Conservation (phyloP, 495 filamentous ascomycete genomes). For the Penicillium silybi region DNA sequence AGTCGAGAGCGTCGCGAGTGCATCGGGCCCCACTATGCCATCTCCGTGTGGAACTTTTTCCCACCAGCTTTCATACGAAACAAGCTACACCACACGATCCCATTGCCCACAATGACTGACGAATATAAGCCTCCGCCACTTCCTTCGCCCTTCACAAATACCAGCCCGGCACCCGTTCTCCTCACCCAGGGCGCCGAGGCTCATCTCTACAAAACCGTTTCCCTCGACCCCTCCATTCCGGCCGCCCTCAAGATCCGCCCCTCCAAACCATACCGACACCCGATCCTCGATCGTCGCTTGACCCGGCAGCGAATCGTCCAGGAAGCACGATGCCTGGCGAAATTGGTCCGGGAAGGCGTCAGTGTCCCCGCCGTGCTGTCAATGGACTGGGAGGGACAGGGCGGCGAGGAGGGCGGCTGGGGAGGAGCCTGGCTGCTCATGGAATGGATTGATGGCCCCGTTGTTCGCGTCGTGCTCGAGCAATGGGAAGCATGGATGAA, state of each 20-base stretch:
- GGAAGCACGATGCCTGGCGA: conserved; percentile 79
- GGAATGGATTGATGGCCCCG: conserved; percentile 83
- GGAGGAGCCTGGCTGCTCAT: conserved; percentile 76
- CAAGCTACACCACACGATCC: background rate
- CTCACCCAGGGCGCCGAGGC: conserved; percentile 94
- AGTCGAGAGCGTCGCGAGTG: background rate
- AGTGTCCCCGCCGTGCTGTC: conserved; percentile 73
- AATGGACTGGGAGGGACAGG: conserved; percentile 58
- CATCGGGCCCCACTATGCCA: background rate
- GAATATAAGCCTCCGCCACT: conserved; percentile 48
- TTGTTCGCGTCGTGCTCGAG: conserved; percentile 64
- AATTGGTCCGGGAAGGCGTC: conserved; percentile 71
- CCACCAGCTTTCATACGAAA: background rate
- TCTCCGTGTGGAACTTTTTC: conserved; percentile 1
- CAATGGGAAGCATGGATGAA: conserved; percentile 52
- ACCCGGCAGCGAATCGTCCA: conserved; percentile 81
- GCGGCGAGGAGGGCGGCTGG: conserved; percentile 41
- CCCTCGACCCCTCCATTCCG: conserved; percentile 63
- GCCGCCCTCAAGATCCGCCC: conserved; percentile 92
- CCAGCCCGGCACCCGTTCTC: conserved; percentile 52
- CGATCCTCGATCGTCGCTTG: conserved; percentile 79
- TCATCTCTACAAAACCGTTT: conserved; percentile 82
- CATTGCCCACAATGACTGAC: conserved; percentile 6
- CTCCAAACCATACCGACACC: conserved; percentile 88
- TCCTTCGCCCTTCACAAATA: conserved; percentile 61